Conservation (phyloP, 768 basidiomycete genomes). For the Trametes maxima region DNA sequence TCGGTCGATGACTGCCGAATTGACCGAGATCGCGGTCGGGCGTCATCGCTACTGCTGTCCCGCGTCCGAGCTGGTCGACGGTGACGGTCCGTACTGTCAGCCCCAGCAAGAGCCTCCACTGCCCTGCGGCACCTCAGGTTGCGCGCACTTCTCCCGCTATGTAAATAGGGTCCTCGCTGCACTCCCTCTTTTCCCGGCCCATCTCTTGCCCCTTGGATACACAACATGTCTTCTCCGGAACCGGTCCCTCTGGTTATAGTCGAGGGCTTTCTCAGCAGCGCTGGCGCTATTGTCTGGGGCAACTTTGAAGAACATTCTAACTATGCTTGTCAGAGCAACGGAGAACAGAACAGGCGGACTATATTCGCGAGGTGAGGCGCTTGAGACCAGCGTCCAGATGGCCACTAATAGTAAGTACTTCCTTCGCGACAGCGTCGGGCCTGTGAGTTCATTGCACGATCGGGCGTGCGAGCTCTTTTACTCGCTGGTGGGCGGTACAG, state of each 20-base stretch:
- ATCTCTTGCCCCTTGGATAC: not conserved
- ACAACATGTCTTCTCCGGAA: not conserved
- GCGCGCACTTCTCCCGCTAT: not conserved
- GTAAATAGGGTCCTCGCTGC: not conserved
- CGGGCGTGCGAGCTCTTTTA: constrained; percentile 55
- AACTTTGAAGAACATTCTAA: constrained; percentile 40
- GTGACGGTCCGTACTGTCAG: too few relatives aligned
- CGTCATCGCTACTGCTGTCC: not conserved
- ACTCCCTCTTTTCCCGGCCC: not conserved
- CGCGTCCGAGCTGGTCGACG: too few relatives aligned
- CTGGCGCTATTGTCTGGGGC: constrained; percentile 44
- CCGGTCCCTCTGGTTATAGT: constrained; percentile 47
- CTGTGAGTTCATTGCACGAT: constrained; percentile 55
- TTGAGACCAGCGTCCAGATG: not conserved
- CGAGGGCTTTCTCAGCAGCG: constrained; percentile 48
- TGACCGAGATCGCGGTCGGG: not conserved
- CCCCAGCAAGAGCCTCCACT: too few relatives aligned
- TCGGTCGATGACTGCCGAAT: constrained; percentile 3
- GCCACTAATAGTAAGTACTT: not conserved
- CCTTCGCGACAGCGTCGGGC: constrained; percentile 42
- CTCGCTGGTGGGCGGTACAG: constrained; percentile 47
- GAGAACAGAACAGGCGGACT: constrained; percentile 25
- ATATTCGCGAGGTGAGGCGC: constrained; percentile 35
- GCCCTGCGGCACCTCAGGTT: not conserved
- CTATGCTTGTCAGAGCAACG: constrained; percentile 19